Evolutionary conservation across 164 flowering plant species (phyloP).

Genomic region (Annona cherimola): DNA sequence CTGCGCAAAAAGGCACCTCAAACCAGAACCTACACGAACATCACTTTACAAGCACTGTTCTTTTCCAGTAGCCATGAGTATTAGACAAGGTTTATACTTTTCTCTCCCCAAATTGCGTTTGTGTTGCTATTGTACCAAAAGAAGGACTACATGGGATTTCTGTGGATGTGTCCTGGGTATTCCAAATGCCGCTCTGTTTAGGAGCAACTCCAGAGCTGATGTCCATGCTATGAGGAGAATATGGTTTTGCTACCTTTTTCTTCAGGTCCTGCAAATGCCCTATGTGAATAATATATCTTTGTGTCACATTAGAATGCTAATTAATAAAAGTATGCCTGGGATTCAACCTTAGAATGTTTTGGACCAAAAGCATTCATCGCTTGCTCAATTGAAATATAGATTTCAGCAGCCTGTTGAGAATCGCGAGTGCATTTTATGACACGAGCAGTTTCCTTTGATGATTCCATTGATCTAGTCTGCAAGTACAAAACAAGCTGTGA

Average conservation of each 20-base stretch:
- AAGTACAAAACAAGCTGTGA: slow-evolving; percentile 68
- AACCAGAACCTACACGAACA: too few relatives aligned
- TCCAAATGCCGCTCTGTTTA: slow-evolving; percentile 40
- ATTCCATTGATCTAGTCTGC: slow-evolving; percentile 41
- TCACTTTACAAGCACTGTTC: too few relatives aligned
- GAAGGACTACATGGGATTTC: slow-evolving; percentile 49
- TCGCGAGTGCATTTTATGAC: slow-evolving; percentile 69
- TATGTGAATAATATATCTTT: not conserved
- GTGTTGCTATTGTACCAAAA: slow-evolving; percentile 42
- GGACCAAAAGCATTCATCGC: slow-evolving; percentile 74
- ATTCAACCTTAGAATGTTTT: slow-evolving; percentile 57
- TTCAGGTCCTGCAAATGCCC: slow-evolving; percentile 43
- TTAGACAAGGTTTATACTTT: too few relatives aligned
- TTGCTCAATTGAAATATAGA: slow-evolving; percentile 69
- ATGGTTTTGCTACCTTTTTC: slow-evolving; percentile 75
- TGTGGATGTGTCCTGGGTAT: slow-evolving; percentile 51
- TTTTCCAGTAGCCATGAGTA: too few relatives aligned
- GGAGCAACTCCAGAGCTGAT: slow-evolving; percentile 24
- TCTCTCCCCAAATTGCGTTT: slow-evolving; percentile 4
- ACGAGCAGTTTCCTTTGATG: slow-evolving; percentile 59
- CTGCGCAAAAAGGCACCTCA: too few relatives aligned
- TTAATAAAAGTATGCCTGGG: not conserved
- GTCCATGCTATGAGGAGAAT: slow-evolving; percentile 52
- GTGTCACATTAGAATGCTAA: not conserved
- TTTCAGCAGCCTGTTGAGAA: slow-evolving; percentile 66